phyloP scores from a whole-genome alignment of 129 eudicot species.

The Kitagawia praeruptora region DNA sequence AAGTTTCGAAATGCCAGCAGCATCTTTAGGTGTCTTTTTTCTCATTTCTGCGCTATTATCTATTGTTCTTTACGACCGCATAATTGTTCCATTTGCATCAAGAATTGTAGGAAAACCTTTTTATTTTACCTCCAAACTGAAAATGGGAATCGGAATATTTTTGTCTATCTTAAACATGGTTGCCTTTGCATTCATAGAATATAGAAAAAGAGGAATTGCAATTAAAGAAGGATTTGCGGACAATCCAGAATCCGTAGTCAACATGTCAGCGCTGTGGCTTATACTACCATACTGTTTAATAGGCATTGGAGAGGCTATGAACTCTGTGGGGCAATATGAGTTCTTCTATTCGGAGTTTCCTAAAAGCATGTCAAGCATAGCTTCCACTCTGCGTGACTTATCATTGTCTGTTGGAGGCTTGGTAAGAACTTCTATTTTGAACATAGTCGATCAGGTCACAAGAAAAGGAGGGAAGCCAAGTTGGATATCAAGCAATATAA shows the following conservation, averaged over 20 bases:
- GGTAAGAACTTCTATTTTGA: slow-evolving; percentile 31
- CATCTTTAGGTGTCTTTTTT: background rate
- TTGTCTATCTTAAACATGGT: slow-evolving; percentile 23
- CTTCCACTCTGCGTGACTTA: slow-evolving; percentile 20
- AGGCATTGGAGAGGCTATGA: background rate
- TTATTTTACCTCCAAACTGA: slow-evolving; percentile 11
- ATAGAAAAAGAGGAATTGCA: slow-evolving; percentile 19
- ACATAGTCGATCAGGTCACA: slow-evolving; percentile 23
- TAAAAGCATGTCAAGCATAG: slow-evolving; percentile 49
- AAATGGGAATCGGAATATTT: slow-evolving; percentile 36
- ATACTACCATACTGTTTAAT: slow-evolving; percentile 17
- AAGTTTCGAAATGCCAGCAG: slow-evolving; percentile 28
- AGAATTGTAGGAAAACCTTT: slow-evolving; percentile 12
- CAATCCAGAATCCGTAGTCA: background rate
- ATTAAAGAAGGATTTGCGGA: background rate
- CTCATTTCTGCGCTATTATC: background rate
- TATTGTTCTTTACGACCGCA: slow-evolving; percentile 22
- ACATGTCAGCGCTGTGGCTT: slow-evolving; percentile 35
- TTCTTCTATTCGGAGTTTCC: slow-evolving; percentile 38
- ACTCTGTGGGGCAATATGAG: slow-evolving; percentile 16
- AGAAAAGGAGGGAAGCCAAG: slow-evolving; percentile 30
- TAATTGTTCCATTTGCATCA: slow-evolving; percentile 29
- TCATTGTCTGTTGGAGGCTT: slow-evolving; percentile 25
- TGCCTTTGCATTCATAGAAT: slow-evolving; percentile 16
- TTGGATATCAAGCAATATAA: slow-evolving; percentile 42